Evolutionary conservation across 2,329 filamentous ascomycete species (phyloP).

Genomic region (Venturiaceae sp.): DNA sequence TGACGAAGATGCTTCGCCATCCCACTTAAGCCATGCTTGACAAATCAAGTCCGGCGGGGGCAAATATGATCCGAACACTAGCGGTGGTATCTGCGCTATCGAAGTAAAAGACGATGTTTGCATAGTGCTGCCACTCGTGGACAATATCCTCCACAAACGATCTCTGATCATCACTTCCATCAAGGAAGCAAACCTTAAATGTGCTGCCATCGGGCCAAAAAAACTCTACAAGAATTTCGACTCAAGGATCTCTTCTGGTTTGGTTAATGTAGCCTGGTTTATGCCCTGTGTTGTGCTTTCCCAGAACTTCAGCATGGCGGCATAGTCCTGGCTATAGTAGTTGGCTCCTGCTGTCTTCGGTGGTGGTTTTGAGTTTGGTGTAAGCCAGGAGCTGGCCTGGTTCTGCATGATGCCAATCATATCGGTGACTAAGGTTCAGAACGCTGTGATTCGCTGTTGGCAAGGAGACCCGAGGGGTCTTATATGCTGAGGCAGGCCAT

Average conservation of each 20-base stretch:
- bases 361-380: too few relatives aligned
- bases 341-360: too few relatives aligned
- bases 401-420: too few relatives aligned
- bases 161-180: not conserved
- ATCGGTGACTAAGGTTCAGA: too few relatives aligned
- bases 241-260: not conserved
- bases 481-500: too few relatives aligned
- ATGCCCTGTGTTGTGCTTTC: too few relatives aligned
- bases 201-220: not conserved
- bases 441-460: too few relatives aligned
- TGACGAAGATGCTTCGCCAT: not conserved
- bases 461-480: too few relatives aligned
- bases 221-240: not conserved
- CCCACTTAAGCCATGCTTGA: not conserved
- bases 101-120: not conserved
- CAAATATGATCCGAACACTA: not conserved
- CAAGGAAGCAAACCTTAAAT: not conserved
- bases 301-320: too few relatives aligned
- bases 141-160: not conserved
- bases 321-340: too few relatives aligned
- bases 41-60: not conserved
- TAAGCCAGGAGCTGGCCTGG: too few relatives aligned
- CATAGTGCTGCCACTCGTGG: not conserved
- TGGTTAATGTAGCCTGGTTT: not conserved
- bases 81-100: not conserved